Conservation (phyloP, 345 rosid genomes). For the Noccaea bulbosa region DNA sequence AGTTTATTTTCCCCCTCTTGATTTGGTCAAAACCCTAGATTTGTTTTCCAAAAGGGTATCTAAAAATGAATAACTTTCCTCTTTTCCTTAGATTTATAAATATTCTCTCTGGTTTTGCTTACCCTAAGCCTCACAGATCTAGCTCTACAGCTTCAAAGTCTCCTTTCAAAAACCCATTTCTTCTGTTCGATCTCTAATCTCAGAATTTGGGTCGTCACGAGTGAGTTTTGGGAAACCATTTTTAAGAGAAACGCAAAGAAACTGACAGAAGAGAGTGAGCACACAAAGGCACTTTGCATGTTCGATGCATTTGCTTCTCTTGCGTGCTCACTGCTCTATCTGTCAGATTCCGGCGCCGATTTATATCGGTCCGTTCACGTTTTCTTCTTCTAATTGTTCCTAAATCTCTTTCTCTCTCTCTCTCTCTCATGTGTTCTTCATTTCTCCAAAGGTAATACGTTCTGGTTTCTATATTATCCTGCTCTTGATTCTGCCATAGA, state of each 20-base stretch:
- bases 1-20: slow-evolving; percentile 3
- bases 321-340: slow-evolving; percentile 97
- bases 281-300: slow-evolving; percentile 80
- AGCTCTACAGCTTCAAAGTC: slow-evolving; percentile 16
- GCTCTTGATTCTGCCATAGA: slow-evolving; percentile 10
- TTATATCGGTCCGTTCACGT: slow-evolving; percentile 43
- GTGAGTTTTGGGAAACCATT: slow-evolving; percentile 22
- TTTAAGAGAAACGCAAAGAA: slow-evolving; percentile 49
- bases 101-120: slow-evolving; percentile 26
- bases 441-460: slow-evolving; percentile 24
- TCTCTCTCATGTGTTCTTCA: slow-evolving; percentile 13
- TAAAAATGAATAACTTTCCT: slow-evolving; percentile 32
- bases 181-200: slow-evolving; percentile 4
- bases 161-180: neutral
- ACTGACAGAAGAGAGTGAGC: slow-evolving; percentile 99
- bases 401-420: neutral
- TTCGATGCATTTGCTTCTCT: slow-evolving; percentile 63
- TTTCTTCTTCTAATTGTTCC: slow-evolving; percentile 28
- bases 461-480: neutral
- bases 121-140: slow-evolving; percentile 44
- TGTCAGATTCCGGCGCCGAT: slow-evolving; percentile 81
- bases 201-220: neutral
- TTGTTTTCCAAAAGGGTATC: slow-evolving; percentile 28
- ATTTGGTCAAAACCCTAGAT: slow-evolving; percentile 46
- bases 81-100: slow-evolving; percentile 32